Conservation (phyloP, 805 yeast genomes). For the Cyberlindnera maritima region DNA sequence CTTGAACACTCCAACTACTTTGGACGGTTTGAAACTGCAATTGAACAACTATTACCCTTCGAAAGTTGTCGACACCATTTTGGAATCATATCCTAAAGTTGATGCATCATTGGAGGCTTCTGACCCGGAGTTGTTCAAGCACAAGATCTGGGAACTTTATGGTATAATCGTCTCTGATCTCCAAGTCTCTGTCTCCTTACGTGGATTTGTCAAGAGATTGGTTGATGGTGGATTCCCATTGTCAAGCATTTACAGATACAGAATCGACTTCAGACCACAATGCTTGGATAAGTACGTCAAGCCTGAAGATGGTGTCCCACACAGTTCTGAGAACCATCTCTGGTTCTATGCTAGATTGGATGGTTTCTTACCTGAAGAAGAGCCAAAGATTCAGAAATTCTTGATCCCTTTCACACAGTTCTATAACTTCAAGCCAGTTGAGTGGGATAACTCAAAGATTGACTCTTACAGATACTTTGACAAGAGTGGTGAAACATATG, state of each 20-base stretch:
- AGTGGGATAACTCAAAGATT: conserved; percentile 16
- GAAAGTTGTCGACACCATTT: conserved; percentile 24
- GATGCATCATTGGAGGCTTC: conserved; percentile 14
- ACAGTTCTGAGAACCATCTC: conserved; percentile 13
- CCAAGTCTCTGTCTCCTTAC: conserved; percentile 36
- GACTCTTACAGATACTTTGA: conserved; percentile 32
- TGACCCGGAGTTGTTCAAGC: conserved; percentile 20
- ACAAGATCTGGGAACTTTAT: conserved; percentile 24
- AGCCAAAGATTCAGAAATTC: conserved; percentile 28
- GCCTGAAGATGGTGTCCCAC: conserved; percentile 15
- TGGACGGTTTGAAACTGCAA: conserved; percentile 27
- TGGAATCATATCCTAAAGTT: conserved; percentile 25
- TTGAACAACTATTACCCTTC: conserved; percentile 30
- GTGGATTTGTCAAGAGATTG: conserved; percentile 33
- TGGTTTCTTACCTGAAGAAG: conserved; percentile 30
- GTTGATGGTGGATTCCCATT: conserved; percentile 27
- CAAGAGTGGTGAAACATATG: conserved; percentile 28
- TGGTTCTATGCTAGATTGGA: conserved; percentile 17
- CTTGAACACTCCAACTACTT: conserved; percentile 34
- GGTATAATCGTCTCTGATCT: conserved; percentile 39
- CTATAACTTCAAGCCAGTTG: conserved; percentile 26
- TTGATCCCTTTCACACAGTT: conserved; percentile 32
- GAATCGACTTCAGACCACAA: conserved; percentile 30
- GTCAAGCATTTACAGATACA: conserved; percentile 30
- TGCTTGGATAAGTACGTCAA: conserved; percentile 23